Conservation (phyloP, 129 eudicot species). For the Deinandra increscens region DNA sequence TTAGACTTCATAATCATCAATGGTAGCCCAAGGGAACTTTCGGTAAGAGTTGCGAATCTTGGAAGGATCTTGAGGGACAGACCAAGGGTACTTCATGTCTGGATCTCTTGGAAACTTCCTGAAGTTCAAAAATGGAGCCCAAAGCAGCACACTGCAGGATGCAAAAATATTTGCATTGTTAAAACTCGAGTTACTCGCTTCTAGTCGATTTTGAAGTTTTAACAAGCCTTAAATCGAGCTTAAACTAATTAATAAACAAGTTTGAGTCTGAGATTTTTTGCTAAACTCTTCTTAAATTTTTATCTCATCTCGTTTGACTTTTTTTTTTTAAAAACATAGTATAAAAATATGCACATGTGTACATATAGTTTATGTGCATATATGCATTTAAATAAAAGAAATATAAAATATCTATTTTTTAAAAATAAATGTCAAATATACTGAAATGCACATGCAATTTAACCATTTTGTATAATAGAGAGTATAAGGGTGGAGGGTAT, state of each 20-base stretch:
- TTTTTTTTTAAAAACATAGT: no score
- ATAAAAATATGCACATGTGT: no score
- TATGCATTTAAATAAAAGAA: no score
- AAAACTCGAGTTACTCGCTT: not conserved
- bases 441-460: no score
- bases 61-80: slow-evolving; percentile 65
- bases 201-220: not conserved
- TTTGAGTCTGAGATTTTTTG: not conserved
- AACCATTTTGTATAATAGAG: no score
- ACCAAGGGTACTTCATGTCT: slow-evolving; percentile 76
- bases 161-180: not conserved
- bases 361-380: no score
- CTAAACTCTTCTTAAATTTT: no score
- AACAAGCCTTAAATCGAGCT: not conserved
- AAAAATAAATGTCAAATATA: no score
- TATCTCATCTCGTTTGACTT: no score
- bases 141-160: slow-evolving; percentile 59
- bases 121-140: slow-evolving; percentile 96
- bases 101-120: slow-evolving; percentile 93
- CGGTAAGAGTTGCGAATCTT: slow-evolving; percentile 44
- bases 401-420: no score
- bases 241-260: not conserved
- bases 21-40: slow-evolving; percentile 80
- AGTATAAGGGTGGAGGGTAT: no score
- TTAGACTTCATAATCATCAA: slow-evolving; percentile 76